Base-by-base conservation (phyloP, 352 stramenopile genomes). In the Pythium folliculosum region DNA sequence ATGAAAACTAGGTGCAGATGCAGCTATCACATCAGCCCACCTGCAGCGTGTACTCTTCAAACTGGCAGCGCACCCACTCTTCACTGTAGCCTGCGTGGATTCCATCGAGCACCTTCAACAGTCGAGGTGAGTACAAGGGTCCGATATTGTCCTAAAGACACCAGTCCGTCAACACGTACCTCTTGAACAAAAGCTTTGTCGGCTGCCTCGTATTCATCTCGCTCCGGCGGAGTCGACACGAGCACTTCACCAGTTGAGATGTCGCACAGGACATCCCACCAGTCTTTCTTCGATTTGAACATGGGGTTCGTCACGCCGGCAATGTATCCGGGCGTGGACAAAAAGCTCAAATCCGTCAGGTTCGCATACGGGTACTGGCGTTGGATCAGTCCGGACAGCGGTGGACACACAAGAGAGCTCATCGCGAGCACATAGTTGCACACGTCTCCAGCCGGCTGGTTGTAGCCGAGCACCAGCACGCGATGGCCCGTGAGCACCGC, bases 291-390 rank as follows among this genome's bases (percentile, higher is more conserved):
- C 57, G 84, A 89, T 68, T 96, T 95, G 66, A 97, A 97, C 89
- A 97, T 96, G 1, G 90, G 90, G 59, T 97, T 97, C 19, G 89
- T 97, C 61, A 97, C 90, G 3, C 91, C 91, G 35, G 91, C 91
- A 67, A 97, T 94, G 74, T 86, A 97, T 1, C 90, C 90, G 0
- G 88, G 86, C 19, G 79, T 91, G 0, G 77, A 78, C 25, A 97
- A 63, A 63, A 97, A 97, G 40, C 80, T 82, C 56, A 97, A 71
- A 71, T 97, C 90, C 10, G 88, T 96, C 19, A 97, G 60, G 53
- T 96, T 97, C 16, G 90, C 90, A 65, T 97, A 96, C 72, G 88
- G 88, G 43, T 82, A 95, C 54, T 95, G 86, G 10, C 88, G 84
- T 37, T 92, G 70, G 58, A 94, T 87, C 17, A 96, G 65, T 9